A percentile compares a stretch with the other conserved stretches of the same genome.
Conservation (phyloP, 176 grass and related monocot genomes). For the Otatea glauca region DNA sequence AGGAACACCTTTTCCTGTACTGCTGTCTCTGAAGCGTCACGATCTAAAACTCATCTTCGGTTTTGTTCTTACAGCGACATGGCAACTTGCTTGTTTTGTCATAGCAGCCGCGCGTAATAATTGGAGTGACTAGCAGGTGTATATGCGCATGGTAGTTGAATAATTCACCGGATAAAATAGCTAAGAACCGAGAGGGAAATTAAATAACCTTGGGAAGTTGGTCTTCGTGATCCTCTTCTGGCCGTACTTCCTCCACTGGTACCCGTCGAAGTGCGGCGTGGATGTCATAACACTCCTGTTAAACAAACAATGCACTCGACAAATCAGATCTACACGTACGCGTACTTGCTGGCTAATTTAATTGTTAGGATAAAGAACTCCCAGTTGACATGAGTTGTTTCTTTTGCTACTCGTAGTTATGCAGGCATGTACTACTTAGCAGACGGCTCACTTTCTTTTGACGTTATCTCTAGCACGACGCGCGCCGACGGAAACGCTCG, state of each 20-base stretch:
- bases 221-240: constrained; percentile 61
- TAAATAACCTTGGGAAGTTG: constrained; percentile 56
- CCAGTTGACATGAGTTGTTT: not conserved
- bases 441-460: constrained; percentile 44
- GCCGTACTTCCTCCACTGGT: constrained; percentile 76
- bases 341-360: not conserved
- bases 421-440: not conserved
- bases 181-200: not conserved
- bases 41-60: not conserved
- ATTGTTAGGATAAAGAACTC: no score
- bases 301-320: not conserved
- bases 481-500: not conserved
- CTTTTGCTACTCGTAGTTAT: not conserved
- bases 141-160: not conserved
- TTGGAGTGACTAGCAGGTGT: not conserved
- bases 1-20: not conserved
- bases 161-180: not conserved
- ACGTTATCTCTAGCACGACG: constrained; percentile 4
- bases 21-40: constrained; percentile 5
- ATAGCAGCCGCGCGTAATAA: not conserved
- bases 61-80: not conserved
- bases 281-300: constrained; percentile 36
- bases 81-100: not conserved
- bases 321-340: not conserved
- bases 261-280: constrained; percentile 54